Base-by-base conservation (phyloP, 2,329 filamentous ascomycete genomes). In the Talaromyces sp. region DNA sequence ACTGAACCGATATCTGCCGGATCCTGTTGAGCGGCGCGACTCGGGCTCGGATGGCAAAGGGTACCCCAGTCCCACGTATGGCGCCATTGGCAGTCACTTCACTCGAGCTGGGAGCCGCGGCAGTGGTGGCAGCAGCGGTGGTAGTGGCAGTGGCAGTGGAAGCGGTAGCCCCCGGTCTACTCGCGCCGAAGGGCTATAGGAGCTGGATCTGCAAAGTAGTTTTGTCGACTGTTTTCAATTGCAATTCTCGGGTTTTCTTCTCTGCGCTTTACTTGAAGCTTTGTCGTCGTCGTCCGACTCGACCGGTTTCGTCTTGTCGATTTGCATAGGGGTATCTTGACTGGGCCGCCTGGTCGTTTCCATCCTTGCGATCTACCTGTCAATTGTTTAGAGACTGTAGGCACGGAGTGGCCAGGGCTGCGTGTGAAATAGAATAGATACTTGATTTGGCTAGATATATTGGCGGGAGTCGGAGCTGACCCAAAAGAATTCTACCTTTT, bases 81-180 rank as follows among this genome's bases (percentile, higher is more conserved):
- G 71, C 61, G 72, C 71, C 19, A 70, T 69, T 58, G 66, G 74
- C 57, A 78, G 74, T 47, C 73, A 76, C 52, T 77, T 76, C 57
- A 72, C 72, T 36, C 70, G 74, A 66, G 72, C 70, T 39, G 79
- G 75, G 56, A 83, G 80, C 69, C 78, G 80, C 63, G 79, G 75
- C 55, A 83, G 80, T 68, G 78, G 79, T 64, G 79, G 77, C 56
- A 83, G 81, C 65, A 80, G 80, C 54, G 69, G 65, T 32, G 56
- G 69, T 25, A 77, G 78, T 70, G 63, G 80, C 69, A 70, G 78
- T 68, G 69, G 73, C 58, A 75, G 71, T 59, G 73, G 73, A 57
- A 74, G 67, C 63, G 68, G 73, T 47, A 78, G 76, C 66, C 77
- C 77, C 27, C 71, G 70, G 62, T 77, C 75, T 63, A 68, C 68